Evolutionary conservation across 768 basidiomycete species (phyloP).

Genomic region (Boletus reticuloceps): DNA sequence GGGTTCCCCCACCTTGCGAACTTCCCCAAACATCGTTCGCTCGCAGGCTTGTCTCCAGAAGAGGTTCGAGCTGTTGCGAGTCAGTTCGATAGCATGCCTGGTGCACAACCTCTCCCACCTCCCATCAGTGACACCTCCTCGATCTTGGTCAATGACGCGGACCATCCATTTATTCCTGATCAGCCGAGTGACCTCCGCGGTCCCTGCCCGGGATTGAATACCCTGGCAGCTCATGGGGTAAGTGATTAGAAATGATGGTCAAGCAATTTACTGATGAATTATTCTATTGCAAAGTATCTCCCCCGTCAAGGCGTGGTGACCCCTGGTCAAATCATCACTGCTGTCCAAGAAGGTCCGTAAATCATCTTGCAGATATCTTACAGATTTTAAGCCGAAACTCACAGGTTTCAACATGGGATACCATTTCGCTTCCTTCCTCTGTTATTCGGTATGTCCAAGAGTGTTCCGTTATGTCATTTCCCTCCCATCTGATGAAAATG

Average conservation of each 20-base stretch:
- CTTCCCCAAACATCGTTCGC: constrained; percentile 17
- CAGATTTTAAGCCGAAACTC: neutral
- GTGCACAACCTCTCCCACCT: constrained; percentile 11
- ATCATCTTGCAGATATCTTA: neutral
- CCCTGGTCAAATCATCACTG: constrained; percentile 21
- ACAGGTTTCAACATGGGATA: constrained; percentile 24
- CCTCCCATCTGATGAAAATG: neutral
- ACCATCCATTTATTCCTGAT: constrained; percentile 8
- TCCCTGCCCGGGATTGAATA: constrained; percentile 23
- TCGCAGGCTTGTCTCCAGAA: constrained; percentile 13
- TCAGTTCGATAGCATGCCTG: constrained; percentile 11
- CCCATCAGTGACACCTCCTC: constrained; percentile 19
- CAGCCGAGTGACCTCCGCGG: constrained; percentile 15
- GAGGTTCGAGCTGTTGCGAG: constrained; percentile 10
- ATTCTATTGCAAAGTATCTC: constrained; percentile 11
- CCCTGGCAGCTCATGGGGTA: constrained; percentile 22
- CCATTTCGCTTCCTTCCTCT: constrained; percentile 13
- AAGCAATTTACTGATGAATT: neutral
- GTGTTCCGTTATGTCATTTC: neutral
- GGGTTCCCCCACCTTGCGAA: constrained; percentile 9
- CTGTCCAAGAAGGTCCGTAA: constrained; percentile 16
- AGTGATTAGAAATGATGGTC: neutral
- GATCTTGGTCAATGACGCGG: constrained; percentile 6
- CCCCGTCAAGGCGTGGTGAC: constrained; percentile 11
- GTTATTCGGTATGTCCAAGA: constrained; percentile 12